Evolutionary conservation across 805 yeast genomes (phyloP).

Genomic region (Metschnikowia arizonensis): DNA sequence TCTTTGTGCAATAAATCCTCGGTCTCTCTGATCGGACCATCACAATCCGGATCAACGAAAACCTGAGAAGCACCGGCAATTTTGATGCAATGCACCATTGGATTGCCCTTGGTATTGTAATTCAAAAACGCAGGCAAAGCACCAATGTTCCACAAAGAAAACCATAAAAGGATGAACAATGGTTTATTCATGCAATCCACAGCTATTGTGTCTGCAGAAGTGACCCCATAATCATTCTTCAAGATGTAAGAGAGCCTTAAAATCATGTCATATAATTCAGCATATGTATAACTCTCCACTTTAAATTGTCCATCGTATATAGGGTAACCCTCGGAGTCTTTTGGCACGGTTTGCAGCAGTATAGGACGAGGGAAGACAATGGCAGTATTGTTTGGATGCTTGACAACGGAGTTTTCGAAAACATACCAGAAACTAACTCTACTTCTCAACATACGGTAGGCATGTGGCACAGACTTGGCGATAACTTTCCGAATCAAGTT

Average conservation of each 20-base stretch:
- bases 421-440: slow-evolving; percentile 65
- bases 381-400: slow-evolving; percentile 52
- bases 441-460: slow-evolving; percentile 32
- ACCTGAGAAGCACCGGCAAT: slow-evolving; percentile 62
- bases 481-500: slow-evolving; percentile 45
- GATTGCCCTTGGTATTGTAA: slow-evolving; percentile 67
- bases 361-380: slow-evolving; percentile 57
- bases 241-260: slow-evolving; percentile 64
- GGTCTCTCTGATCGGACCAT: slow-evolving; percentile 47
- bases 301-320: slow-evolving; percentile 52
- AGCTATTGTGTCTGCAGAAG: slow-evolving; percentile 65
- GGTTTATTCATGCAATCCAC: slow-evolving; percentile 81
- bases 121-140: slow-evolving; percentile 85
- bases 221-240: slow-evolving; percentile 57
- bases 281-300: slow-evolving; percentile 63
- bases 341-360: slow-evolving; percentile 20
- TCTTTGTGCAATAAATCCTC: slow-evolving; percentile 36
- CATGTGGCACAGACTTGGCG: slow-evolving; percentile 39
- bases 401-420: slow-evolving; percentile 53
- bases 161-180: slow-evolving; percentile 72
- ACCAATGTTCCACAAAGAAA: slow-evolving; percentile 87
- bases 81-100: slow-evolving; percentile 75
- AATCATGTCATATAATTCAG: slow-evolving; percentile 61
- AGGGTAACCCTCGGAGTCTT: slow-evolving; percentile 32
- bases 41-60: slow-evolving; percentile 71